These are phyloP conservation scores for Mycoemilia scoparia DNA, from an alignment of 192 early-diverging fungal genomes.

Conservation along the genomic window DNA sequence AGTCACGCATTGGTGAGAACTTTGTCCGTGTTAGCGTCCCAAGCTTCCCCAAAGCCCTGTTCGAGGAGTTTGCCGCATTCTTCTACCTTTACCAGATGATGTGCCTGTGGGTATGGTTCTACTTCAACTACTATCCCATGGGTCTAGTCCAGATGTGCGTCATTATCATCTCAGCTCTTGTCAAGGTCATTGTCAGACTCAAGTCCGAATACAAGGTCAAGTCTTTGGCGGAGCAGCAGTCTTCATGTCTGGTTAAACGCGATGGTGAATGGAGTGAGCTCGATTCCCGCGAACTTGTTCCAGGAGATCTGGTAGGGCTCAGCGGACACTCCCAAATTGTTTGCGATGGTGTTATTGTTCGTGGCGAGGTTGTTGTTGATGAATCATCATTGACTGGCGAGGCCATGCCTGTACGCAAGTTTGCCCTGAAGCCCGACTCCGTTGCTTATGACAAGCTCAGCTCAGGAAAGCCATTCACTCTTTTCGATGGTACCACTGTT, in stretches of 20 bases:
- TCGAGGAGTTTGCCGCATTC: slow-evolving; percentile 37
- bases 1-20: slow-evolving; percentile 46
- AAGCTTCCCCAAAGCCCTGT: slow-evolving; percentile 23
- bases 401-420: slow-evolving; percentile 62
- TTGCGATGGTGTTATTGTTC: slow-evolving; percentile 48
- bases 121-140: slow-evolving; percentile 45
- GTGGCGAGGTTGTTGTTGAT: slow-evolving; percentile 53
- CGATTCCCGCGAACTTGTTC: slow-evolving; percentile 37
- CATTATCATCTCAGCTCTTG: slow-evolving; percentile 34
- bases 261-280: slow-evolving; percentile 38
- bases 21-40: slow-evolving; percentile 35
- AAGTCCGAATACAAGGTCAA: slow-evolving; percentile 37
- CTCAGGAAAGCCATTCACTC: slow-evolving; percentile 32
- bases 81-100: slow-evolving; percentile 47
- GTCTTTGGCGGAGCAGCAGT: slow-evolving; percentile 33
- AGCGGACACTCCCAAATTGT: slow-evolving; percentile 29
- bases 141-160: slow-evolving; percentile 36
- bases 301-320: slow-evolving; percentile 44
- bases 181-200: slow-evolving; percentile 34
- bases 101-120: slow-evolving; percentile 51
- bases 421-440: slow-evolving; percentile 39
- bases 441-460: slow-evolving; percentile 15
- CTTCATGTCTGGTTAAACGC: slow-evolving; percentile 30
- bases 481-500: slow-evolving; percentile 50
- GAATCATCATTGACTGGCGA: slow-evolving; percentile 62